A percentile compares a stretch with the other conserved stretches of the same genome.
Conservation (phyloP, 331 rosid genomes). For the Quercus tomentella region DNA sequence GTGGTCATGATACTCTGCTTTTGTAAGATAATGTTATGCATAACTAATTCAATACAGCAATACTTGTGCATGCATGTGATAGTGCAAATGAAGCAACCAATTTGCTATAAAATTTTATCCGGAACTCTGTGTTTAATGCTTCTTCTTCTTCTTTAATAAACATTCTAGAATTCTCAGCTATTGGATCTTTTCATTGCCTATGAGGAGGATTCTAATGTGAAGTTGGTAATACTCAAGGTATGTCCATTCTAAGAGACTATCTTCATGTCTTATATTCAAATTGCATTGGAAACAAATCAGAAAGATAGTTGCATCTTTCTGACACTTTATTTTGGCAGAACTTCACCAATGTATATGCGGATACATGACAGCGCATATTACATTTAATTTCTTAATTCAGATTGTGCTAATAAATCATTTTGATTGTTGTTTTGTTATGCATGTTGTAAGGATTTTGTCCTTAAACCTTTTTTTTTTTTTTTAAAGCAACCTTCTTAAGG, state of each 20-base stretch:
- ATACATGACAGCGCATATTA: no score
- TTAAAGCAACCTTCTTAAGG: not conserved
- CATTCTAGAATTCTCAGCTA: slow-evolving; percentile 54
- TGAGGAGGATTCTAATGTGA: slow-evolving; percentile 60
- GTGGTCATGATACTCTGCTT: not conserved
- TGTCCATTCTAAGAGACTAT: slow-evolving; percentile 2
- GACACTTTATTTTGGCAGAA: no score
- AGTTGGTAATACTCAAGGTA: slow-evolving; percentile 78
- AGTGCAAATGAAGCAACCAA: not conserved
- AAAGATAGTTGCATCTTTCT: no score
- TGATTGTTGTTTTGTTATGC: not conserved
- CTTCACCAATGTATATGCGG: no score
- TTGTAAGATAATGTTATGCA: not conserved
- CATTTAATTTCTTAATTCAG: no score
- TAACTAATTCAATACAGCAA: not conserved
- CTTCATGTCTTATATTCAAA: slow-evolving; percentile 1
- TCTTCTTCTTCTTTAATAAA: not conserved
- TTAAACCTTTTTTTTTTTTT: not conserved
- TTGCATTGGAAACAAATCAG: not conserved
- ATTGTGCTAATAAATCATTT: not conserved
- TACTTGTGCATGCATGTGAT: not conserved
- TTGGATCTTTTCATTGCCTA: slow-evolving; percentile 51
- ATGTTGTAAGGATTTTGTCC: not conserved
- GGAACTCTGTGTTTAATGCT: not conserved
- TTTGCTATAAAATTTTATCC: not conserved